Percentiles rank a stretch among this genome's conserved stretches.
phyloP scores from a whole-genome alignment of 148 eudicot genomes.

The Spergularia bocconei region DNA sequence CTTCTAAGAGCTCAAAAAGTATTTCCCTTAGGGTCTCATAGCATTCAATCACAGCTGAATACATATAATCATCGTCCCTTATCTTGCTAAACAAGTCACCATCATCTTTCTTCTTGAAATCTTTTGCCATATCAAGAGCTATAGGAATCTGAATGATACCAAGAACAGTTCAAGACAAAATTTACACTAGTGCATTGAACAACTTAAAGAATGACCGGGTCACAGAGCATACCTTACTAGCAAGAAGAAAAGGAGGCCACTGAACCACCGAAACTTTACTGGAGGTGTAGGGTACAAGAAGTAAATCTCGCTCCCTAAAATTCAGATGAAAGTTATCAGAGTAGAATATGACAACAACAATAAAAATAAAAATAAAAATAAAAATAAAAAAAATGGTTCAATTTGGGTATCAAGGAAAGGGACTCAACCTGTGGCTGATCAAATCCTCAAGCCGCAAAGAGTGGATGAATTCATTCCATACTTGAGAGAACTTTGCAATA shows the following conservation, averaged over 20 bases:
- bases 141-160: conserved; percentile 69
- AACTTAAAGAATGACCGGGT: conserved; percentile 14
- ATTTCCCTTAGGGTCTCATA: conserved; percentile 78
- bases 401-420: conserved; percentile 10
- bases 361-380: too few relatives aligned
- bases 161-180: conserved; percentile 1
- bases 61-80: conserved; percentile 76
- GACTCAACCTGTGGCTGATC: conserved; percentile 70
- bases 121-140: conserved; percentile 99
- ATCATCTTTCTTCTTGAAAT: conserved; percentile 74
- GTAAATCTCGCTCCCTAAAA: conserved; percentile 84
- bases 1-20: conserved; percentile 51
- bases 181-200: conserved; percentile 4
- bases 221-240: conserved; percentile 72
- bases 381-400: not conserved
- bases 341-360: conserved; percentile 10
- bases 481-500: conserved; percentile 89
- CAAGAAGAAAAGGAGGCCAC: conserved; percentile 99
- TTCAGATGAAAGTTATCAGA: conserved; percentile 17
- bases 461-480: conserved; percentile 94
- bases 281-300: conserved; percentile 90
- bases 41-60: conserved; percentile 82
- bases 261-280: conserved; percentile 80
- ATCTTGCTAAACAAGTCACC: conserved; percentile 81
- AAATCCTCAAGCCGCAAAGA: conserved; percentile 90